Evolutionary conservation across 2,329 filamentous ascomycete genomes (phyloP).

Genomic region (Sporothrix globosa): DNA sequence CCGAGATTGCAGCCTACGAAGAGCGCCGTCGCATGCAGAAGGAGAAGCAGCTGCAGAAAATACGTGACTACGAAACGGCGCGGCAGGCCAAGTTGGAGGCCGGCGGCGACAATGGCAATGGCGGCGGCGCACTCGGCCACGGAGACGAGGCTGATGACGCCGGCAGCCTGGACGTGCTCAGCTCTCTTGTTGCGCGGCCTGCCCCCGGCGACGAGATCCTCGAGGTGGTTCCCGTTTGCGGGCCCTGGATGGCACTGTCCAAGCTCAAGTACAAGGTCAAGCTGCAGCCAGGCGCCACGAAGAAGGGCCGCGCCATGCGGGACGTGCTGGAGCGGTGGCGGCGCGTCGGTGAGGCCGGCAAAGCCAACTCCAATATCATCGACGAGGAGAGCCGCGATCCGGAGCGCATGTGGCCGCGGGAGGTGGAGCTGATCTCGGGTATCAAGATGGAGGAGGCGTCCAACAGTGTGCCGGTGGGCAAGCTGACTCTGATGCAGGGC

Average conservation of each 20-base stretch:
- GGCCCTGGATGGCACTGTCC: conserved; percentile 64
- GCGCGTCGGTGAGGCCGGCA: conserved; percentile 55
- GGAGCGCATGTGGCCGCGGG: conserved; percentile 81
- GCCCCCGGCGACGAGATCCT: conserved; percentile 81
- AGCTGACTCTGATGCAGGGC: conserved; percentile 76
- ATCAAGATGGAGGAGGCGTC: conserved; percentile 82
- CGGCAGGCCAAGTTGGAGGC: conserved; percentile 64
- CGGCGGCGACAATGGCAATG: conserved; percentile 61
- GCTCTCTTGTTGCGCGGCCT: conserved; percentile 76
- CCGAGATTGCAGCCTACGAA: conserved; percentile 70
- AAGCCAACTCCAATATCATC: conserved; percentile 50
- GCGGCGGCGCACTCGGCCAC: conserved; percentile 53
- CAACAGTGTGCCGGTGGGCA: conserved; percentile 78
- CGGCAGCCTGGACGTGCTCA: conserved; percentile 54
- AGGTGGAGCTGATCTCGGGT: conserved; percentile 80
- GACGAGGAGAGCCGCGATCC: conserved; percentile 64
- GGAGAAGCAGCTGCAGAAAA: conserved; percentile 72
- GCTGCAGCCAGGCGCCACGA: conserved; percentile 83
- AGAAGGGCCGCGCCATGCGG: conserved; percentile 93
- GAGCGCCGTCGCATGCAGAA: conserved; percentile 81
- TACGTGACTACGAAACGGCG: conserved; percentile 74
- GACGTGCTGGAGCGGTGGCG: conserved; percentile 87
- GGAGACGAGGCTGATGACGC: conserved; percentile 63
- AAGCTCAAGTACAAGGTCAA: conserved; percentile 93
- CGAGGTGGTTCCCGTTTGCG: conserved; percentile 66